Evolutionary conservation across 441 rosid species (phyloP).

Genomic region (Erysimum pusillum): DNA sequence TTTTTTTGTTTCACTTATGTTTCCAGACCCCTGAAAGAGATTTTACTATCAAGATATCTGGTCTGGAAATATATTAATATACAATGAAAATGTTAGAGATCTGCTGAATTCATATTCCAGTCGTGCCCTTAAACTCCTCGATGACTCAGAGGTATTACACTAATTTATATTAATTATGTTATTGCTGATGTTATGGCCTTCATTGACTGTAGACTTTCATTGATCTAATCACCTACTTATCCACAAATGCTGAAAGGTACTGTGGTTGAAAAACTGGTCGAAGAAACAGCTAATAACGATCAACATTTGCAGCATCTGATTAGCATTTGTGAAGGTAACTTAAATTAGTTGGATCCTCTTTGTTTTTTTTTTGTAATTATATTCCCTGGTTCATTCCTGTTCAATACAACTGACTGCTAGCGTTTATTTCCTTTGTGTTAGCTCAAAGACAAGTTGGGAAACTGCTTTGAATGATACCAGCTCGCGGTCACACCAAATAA

Average conservation of each 20-base stretch:
- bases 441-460: conserved; percentile 99
- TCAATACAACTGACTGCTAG: conserved; percentile 27
- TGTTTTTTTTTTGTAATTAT: conserved; percentile 22
- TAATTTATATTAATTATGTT: background rate
- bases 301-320: conserved; percentile 85
- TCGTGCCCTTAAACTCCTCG: conserved; percentile 93
- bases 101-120: conserved; percentile 88
- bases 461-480: conserved; percentile 96
- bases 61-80: conserved; percentile 92
- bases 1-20: conserved; percentile 30
- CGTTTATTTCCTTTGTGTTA: conserved; percentile 43
- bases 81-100: conserved; percentile 96
- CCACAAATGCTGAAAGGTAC: conserved; percentile 77
- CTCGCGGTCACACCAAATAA: conserved; percentile 96
- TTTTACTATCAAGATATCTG: conserved; percentile 91
- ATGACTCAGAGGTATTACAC: conserved; percentile 91
- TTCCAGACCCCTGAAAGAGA: conserved; percentile 94
- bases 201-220: background rate
- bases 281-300: conserved; percentile 81
- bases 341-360: conserved; percentile 33
- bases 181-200: conserved; percentile 17
- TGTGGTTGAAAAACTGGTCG: conserved; percentile 91
- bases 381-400: conserved; percentile 3
- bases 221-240: background rate
- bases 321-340: conserved; percentile 90